Evolutionary conservation across 495 filamentous ascomycete species (phyloP), one percentile per base, ranked within the genome.

Genomic region (Rusavskia elegans): DNA sequence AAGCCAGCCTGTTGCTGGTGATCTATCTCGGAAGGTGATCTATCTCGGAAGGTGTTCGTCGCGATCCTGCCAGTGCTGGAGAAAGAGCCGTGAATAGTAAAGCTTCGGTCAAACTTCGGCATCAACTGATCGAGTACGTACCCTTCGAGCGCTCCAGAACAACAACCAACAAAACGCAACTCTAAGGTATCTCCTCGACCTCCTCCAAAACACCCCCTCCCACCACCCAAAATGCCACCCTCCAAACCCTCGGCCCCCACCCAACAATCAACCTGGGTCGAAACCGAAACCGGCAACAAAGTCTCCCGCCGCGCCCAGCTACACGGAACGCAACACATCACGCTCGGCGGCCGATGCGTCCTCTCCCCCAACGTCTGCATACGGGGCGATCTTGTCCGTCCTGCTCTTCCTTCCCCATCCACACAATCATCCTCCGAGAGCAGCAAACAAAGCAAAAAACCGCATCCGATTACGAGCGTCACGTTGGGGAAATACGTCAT

Each of bases 311-410:
- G 86, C 49, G 82, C 84, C 49, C 80, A 83, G 60, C 84, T 98
- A 57, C 81, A 94, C 65, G 92, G 92, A 61, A 94, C 89, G 25
- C 87, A 90, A 54, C 90, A 97, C 70, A 95, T 98, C 65, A 94
- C 95, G 68, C 86, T 98, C 14, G 90, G 87, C 58, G 92, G 92
- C 53, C 93, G 90, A 67, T 92, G 87, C 10, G 85, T 96, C 57
- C 93, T 98, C 63, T 82, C 88, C 68, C 81, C 87, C 51, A 85
- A 93, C 60, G 89, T 84, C 57, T 84, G 87, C 60, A 89, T 98
- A 62, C 84, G 92, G 42, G 92, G 90, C 40, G 93, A 98, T 61
- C 82, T 95, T 17, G 76, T 83, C 32, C 78, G 85, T 9, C 72
- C 76, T 1, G 53, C 64, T n/a, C 37, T 66, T 16, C 46, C 72